Evolutionary conservation across 495 filamentous ascomycete genomes (phyloP).

Genomic region (Penicillium daleae): DNA sequence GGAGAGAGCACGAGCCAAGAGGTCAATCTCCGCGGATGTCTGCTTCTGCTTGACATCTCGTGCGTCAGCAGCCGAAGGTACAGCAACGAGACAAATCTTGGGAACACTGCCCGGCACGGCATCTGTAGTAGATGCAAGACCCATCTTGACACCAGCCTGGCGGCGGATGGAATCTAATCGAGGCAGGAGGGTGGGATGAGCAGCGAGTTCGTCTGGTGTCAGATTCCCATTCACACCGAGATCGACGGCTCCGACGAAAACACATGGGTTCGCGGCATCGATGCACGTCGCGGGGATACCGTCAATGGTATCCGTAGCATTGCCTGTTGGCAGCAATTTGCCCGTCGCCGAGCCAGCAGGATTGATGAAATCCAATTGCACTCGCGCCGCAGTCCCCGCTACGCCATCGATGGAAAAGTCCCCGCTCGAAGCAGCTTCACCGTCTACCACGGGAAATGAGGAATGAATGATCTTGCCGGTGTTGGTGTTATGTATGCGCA

Average conservation of each 20-base stretch:
- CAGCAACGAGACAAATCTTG: slow-evolving; percentile 70
- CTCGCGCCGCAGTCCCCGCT: slow-evolving; percentile 56
- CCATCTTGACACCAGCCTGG: slow-evolving; percentile 67
- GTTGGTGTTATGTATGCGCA: slow-evolving; percentile 59
- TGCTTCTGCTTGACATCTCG: too few species aligned
- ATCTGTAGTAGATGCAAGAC: slow-evolving; percentile 48
- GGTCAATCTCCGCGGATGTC: slow-evolving; percentile 34
- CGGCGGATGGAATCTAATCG: slow-evolving; percentile 64
- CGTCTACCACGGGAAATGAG: slow-evolving; percentile 51
- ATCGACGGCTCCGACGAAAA: slow-evolving; percentile 61
- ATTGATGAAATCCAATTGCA: slow-evolving; percentile 65
- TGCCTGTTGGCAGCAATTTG: slow-evolving; percentile 65
- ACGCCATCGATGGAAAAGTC: slow-evolving; percentile 72
- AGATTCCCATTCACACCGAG: slow-evolving; percentile 54
- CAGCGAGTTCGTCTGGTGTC: slow-evolving; percentile 57
- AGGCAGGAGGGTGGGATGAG: slow-evolving; percentile 47
- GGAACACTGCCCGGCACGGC: slow-evolving; percentile 62
- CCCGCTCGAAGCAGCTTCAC: slow-evolving; percentile 54
- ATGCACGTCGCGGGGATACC: slow-evolving; percentile 58
- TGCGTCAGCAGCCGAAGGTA: too few species aligned
- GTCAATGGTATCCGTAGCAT: slow-evolving; percentile 54
- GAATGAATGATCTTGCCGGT: slow-evolving; percentile 53
- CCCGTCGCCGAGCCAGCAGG: slow-evolving; percentile 73
- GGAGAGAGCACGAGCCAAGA: slow-evolving; percentile 52
- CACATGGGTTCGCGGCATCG: slow-evolving; percentile 69